These are phyloP conservation scores for Leptographium procerum DNA, from an alignment of 2,329 filamentous ascomycete species.

Conservation along the genomic window DNA sequence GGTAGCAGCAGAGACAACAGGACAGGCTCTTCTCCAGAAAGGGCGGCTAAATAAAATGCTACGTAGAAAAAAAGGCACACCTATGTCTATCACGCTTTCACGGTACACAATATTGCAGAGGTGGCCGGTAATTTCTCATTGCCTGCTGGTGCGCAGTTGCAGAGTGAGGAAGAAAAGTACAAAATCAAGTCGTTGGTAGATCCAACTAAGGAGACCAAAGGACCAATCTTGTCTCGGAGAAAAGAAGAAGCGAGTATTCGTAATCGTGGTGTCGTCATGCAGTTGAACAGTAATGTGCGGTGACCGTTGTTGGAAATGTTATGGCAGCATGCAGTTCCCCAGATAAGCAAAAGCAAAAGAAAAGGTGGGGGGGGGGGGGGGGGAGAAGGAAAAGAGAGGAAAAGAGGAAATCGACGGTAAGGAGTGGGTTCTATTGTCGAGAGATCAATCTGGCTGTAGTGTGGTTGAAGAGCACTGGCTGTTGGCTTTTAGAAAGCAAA, in stretches of 20 bases:
- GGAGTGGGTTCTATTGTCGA: not conserved
- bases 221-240: not conserved
- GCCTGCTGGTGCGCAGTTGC: not conserved
- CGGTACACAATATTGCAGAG: no score
- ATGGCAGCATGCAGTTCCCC: no score
- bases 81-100: no score
- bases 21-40: no score
- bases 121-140: not conserved
- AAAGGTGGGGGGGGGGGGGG: no score
- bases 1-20: not conserved
- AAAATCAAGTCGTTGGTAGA: not conserved
- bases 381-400: not conserved
- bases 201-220: constrained; percentile 1
- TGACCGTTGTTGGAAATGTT: no score
- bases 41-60: no score
- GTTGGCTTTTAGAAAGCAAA: no score
- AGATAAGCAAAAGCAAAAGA: no score
- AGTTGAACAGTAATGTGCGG: not conserved
- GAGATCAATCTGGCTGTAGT: no score
- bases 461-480: no score
- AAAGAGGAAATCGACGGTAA: not conserved
- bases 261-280: not conserved
- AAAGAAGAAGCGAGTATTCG: not conserved
- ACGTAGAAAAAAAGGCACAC: no score
- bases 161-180: not conserved